Conservation (phyloP, 768 basidiomycete genomes). For the Thelephora aurantiotincta region DNA sequence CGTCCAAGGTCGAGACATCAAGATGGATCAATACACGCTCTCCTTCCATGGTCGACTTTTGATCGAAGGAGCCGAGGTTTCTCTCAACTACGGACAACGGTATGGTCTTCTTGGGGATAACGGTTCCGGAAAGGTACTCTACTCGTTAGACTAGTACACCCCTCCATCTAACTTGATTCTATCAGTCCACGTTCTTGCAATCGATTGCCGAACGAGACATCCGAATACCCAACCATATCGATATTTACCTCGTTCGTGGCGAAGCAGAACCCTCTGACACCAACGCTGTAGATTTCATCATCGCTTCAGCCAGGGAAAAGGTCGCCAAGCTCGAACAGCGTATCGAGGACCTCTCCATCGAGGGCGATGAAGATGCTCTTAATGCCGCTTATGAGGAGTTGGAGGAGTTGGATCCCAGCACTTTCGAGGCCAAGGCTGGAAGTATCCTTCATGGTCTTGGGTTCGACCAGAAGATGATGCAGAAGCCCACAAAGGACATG, state of each 20-base stretch:
- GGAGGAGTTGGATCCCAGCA: conserved; percentile 90
- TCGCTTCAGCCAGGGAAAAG: conserved; percentile 83
- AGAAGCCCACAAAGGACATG: conserved; percentile 96
- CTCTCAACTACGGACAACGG: conserved; percentile 81
- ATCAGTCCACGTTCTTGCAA: conserved; percentile 87
- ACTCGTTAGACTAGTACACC: not conserved
- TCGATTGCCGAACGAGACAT: conserved; percentile 94
- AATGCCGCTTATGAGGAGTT: conserved; percentile 90
- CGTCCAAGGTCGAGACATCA: conserved; percentile 87
- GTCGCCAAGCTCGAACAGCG: conserved; percentile 86
- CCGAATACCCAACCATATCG: conserved; percentile 86
- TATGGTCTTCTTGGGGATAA: conserved; percentile 97
- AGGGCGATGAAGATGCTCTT: conserved; percentile 77
- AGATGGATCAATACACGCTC: conserved; percentile 89
- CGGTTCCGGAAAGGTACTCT: conserved; percentile 89
- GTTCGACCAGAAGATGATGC: conserved; percentile 86
- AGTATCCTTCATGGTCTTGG: conserved; percentile 97
- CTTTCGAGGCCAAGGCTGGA: conserved; percentile 92
- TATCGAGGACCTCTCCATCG: conserved; percentile 85
- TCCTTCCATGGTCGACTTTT: conserved; percentile 93
- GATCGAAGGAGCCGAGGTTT: conserved; percentile 54
- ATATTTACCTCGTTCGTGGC: conserved; percentile 93
- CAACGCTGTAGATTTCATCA: conserved; percentile 95
- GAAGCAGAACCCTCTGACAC: conserved; percentile 92
- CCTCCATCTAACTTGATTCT: conserved; percentile 1